phyloP scores from a whole-genome alignment of 2,329 filamentous ascomycete species.

The Cladosporium colombiae region DNA sequence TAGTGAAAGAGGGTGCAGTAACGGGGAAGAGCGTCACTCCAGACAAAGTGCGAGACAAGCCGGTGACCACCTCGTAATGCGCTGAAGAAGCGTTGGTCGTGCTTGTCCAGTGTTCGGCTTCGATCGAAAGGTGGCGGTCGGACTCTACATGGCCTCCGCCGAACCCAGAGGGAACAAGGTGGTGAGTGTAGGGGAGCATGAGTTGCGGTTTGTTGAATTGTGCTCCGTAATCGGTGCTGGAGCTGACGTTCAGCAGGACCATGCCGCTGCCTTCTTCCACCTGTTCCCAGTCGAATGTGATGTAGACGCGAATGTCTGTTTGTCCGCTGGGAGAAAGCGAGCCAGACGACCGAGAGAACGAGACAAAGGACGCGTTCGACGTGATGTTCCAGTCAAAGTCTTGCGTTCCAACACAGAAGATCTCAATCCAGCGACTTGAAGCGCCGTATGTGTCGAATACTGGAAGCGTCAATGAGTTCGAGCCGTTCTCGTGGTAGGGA shows the following conservation, averaged over 20 bases:
- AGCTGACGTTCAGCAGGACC: constrained; percentile 54
- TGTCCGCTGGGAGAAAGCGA: constrained; percentile 48
- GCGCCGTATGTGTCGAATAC: constrained; percentile 61
- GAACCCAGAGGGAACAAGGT: constrained; percentile 54
- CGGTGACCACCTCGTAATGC: constrained; percentile 55
- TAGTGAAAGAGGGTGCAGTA: constrained; percentile 51
- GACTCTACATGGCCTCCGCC: constrained; percentile 62
- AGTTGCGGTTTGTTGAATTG: constrained; percentile 47
- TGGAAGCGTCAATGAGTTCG: constrained; percentile 56
- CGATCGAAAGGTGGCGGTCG: constrained; percentile 47
- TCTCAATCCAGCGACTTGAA: constrained; percentile 59
- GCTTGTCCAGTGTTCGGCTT: constrained; percentile 37
- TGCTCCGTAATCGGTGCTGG: constrained; percentile 51
- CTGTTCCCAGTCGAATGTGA: constrained; percentile 59
- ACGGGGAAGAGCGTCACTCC: constrained; percentile 60
- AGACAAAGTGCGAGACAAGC: constrained; percentile 60
- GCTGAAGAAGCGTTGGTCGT: constrained; percentile 29
- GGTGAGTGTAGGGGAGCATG: constrained; percentile 57
- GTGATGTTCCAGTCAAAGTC: constrained; percentile 57
- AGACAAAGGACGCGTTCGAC: constrained; percentile 52
- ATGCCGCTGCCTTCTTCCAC: constrained; percentile 42
- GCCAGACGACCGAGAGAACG: constrained; percentile 53
- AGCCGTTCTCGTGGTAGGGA: constrained; percentile 57
- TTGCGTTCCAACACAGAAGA: constrained; percentile 60
- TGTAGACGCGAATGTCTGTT: constrained; percentile 54